Evolutionary conservation across 208 protist species (phyloP).

Genomic region (Crithidia acanthocephali): DNA sequence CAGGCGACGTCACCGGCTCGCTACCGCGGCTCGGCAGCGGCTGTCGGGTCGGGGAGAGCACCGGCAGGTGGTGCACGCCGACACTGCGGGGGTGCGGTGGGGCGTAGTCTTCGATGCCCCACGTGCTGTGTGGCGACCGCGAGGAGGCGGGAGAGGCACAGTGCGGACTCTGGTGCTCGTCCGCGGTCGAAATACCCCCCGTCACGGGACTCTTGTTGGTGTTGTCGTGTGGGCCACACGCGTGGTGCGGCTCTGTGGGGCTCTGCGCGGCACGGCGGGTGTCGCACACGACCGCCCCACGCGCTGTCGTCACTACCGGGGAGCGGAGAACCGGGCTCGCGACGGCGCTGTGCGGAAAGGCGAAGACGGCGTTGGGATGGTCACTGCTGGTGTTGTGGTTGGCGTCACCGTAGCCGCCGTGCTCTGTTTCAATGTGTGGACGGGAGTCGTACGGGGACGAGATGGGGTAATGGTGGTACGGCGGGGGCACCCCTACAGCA

Average conservation of each 20-base stretch:
- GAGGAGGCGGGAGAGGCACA: too few species aligned
- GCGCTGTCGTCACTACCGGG: constrained; percentile 1
- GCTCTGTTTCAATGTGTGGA: neutral
- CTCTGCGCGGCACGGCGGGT: constrained; percentile 1
- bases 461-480: neutral
- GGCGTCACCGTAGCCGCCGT: neutral
- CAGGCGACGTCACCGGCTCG: neutral
- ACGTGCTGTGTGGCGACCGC: neutral
- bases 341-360: neutral
- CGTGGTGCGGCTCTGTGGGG: neutral
- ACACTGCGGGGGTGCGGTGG: constrained; percentile 4
- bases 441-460: constrained; percentile 7
- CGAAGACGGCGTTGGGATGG: neutral
- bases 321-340: neutral
- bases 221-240: neutral
- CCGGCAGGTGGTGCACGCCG: neutral
- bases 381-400: neutral
- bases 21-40: neutral
- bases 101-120: constrained; percentile 15
- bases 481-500: neutral
- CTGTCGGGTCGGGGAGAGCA: neutral
- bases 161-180: neutral
- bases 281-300: neutral
- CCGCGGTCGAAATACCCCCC: neutral
- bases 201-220: neutral